Conservation (phyloP, 2,329 filamentous ascomycete genomes). For the Fusarium sp. region DNA sequence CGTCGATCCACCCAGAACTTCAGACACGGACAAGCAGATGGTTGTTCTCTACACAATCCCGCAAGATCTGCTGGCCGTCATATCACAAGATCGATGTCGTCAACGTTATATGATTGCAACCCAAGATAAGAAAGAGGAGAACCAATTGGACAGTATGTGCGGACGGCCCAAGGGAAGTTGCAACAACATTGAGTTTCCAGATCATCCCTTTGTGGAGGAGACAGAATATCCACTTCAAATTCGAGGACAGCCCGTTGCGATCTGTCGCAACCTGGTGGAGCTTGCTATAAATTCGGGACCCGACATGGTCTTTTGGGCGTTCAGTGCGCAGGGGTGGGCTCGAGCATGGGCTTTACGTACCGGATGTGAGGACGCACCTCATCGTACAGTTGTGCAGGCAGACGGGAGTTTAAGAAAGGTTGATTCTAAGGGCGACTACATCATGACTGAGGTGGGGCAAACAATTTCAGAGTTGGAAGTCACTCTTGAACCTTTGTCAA, state of each 20-base stretch:
- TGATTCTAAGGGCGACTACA: constrained; percentile 51
- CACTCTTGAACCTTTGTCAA: constrained; percentile 19
- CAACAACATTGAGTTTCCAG: constrained; percentile 37
- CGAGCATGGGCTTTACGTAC: constrained; percentile 52
- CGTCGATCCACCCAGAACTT: constrained; percentile 14
- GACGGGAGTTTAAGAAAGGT: constrained; percentile 53
- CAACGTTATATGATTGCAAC: constrained; percentile 9
- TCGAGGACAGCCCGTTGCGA: constrained; percentile 50
- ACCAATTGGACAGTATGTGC: constrained; percentile 26
- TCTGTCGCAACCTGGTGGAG: constrained; percentile 52
- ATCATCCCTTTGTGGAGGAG: constrained; percentile 30
- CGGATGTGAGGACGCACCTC: constrained; percentile 37
- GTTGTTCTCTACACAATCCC: constrained; percentile 74
- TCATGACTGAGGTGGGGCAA: constrained; percentile 45
- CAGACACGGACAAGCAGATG: constrained; percentile 51
- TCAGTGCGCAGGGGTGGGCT: constrained; percentile 53
- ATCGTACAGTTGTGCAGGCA: constrained; percentile 44
- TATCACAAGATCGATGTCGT: constrained; percentile 36
- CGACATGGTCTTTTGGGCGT: constrained; percentile 55
- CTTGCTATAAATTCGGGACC: constrained; percentile 52
- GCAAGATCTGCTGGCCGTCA: constrained; percentile 64
- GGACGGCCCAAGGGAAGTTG: constrained; percentile 44
- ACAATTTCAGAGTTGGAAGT: constrained; percentile 9
- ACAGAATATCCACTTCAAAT: constrained; percentile 51
- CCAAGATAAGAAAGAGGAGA: constrained; percentile 16